Conservation (phyloP, 2,329 filamentous ascomycete species). For the Exophiala calicioides region DNA sequence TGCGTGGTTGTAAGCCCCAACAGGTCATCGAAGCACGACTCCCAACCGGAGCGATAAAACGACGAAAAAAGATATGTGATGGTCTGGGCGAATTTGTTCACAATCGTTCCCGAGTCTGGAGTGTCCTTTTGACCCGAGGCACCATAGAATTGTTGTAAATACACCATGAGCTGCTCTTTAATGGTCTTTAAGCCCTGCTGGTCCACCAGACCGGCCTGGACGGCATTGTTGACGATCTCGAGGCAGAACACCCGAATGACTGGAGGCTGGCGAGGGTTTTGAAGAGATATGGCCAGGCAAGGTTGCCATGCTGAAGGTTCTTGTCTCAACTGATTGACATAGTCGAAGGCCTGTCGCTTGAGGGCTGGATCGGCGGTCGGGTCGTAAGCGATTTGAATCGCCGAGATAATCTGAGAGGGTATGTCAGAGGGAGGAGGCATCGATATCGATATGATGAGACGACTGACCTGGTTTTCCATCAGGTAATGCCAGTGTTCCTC, state of each 20-base stretch:
- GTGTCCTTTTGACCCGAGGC: constrained; percentile 50
- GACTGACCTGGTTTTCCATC: constrained; percentile 32
- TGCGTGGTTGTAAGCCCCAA: constrained; percentile 69
- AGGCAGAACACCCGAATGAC: constrained; percentile 86
- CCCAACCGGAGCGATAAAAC: constrained; percentile 83
- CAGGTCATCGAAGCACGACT: constrained; percentile 88
- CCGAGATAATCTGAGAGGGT: constrained; percentile 41
- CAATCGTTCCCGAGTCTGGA: constrained; percentile 73
- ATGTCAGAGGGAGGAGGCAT: constrained; percentile 53
- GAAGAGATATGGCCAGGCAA: constrained; percentile 81
- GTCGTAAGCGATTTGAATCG: constrained; percentile 91
- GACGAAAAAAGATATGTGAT: constrained; percentile 90
- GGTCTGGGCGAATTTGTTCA: constrained; percentile 97
- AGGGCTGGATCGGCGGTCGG: constrained; percentile 72
- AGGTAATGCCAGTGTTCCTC: constrained; percentile 34
- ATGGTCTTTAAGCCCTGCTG: constrained; percentile 70
- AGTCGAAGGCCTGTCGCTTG: constrained; percentile 71
- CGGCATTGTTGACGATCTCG: constrained; percentile 89
- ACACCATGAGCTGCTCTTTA: constrained; percentile 78
- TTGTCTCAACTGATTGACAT: constrained; percentile 69
- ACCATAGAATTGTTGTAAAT: constrained; percentile 75
- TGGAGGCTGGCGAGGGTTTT: constrained; percentile 73
- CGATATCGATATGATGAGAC: constrained; percentile 39
- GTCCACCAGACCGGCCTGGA: constrained; percentile 78
- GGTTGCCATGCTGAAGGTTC: constrained; percentile 88